These are phyloP conservation scores for Erodium maritimum DNA, from an alignment of 345 rosid genomes.

Conservation along the genomic window DNA sequence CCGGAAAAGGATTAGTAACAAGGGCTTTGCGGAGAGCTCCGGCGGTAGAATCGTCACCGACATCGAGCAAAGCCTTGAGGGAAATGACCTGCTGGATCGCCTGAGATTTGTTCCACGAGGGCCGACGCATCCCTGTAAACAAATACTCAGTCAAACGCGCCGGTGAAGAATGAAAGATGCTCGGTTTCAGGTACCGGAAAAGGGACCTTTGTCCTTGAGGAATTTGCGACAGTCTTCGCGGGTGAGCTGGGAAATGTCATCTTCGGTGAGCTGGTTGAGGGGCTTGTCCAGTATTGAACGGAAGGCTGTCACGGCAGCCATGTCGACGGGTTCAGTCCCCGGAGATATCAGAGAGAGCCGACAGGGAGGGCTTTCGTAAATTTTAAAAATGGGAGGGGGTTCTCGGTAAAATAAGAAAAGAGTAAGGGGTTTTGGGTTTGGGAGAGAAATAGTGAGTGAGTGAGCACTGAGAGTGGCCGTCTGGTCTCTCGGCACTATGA, in stretches of 20 bases:
- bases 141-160: conserved; percentile 13
- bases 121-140: conserved; percentile 86
- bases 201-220: conserved; percentile 74
- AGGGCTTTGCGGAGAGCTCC: conserved; percentile 52
- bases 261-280: conserved; percentile 66
- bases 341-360: not conserved
- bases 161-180: not conserved
- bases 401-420: no score
- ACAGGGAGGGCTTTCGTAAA: not conserved
- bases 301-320: conserved; percentile 30
- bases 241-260: conserved; percentile 94
- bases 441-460: no score
- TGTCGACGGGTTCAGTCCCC: no score
- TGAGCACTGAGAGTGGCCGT: no score
- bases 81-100: conserved; percentile 97
- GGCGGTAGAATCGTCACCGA: conserved; percentile 56
- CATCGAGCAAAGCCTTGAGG: conserved; percentile 66
- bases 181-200: no score
- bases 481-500: no score
- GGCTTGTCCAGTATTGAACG: conserved; percentile 73
- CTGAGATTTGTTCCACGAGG: conserved; percentile 98
- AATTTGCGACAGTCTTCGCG: conserved; percentile 92
- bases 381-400: not conserved
- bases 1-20: conserved; percentile 21
- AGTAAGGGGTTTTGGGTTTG: no score